Evolutionary conservation across 2,329 filamentous ascomycete species (phyloP).

Genomic region (Dothistroma pini): DNA sequence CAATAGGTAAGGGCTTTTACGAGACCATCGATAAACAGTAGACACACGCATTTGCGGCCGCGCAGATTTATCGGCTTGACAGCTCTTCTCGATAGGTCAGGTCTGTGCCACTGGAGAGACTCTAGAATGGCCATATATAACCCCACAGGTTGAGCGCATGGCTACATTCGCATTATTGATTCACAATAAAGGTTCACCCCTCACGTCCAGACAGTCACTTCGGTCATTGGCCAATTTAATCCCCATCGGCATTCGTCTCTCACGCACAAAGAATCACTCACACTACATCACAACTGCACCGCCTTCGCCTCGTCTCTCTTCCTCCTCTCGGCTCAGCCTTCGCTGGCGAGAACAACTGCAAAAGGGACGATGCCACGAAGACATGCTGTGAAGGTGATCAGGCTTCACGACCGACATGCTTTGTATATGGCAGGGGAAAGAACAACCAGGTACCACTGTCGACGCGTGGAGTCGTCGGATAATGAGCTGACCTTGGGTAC

Average conservation of each 20-base stretch:
- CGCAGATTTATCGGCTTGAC: not conserved
- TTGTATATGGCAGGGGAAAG: not conserved
- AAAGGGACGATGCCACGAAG: not conserved
- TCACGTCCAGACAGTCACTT: too few species aligned
- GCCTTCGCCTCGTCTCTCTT: not conserved
- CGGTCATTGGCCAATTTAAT: too few species aligned
- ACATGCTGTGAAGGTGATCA: not conserved
- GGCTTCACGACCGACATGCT: not conserved
- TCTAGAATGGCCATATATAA: too few species aligned
- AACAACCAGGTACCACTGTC: not conserved
- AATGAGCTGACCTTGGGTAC: not conserved
- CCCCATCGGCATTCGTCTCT: too few species aligned
- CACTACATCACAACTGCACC: not conserved
- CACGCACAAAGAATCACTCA: not conserved
- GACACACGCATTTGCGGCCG: too few species aligned
- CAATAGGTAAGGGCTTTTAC: too few species aligned
- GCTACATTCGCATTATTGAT: too few species aligned
- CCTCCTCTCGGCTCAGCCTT: not conserved
- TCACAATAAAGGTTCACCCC: too few species aligned
- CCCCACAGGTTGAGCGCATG: too few species aligned
- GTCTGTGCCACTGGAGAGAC: not conserved
- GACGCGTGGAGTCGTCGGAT: not conserved
- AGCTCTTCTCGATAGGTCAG: not conserved
- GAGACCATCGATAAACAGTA: too few species aligned
- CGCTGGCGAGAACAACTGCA: not conserved